Base-by-base conservation (phyloP, 2,329 filamentous ascomycete genomes). In the Colletotrichum sp. region DNA sequence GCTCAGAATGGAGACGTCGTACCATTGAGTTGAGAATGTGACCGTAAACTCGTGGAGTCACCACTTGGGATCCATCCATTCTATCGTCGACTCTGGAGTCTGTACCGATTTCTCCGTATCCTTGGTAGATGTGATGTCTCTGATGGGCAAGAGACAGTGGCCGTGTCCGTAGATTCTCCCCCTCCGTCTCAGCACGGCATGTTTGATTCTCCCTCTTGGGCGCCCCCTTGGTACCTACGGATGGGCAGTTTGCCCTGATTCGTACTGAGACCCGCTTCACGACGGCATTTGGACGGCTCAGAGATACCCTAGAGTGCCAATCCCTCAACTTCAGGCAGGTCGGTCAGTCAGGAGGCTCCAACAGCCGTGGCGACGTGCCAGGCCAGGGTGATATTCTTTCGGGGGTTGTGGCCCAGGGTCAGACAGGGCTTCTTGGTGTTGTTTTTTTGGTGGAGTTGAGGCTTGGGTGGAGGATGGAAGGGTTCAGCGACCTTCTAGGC, bases 391-490 rank as follows among this genome's bases (percentile, higher is more conserved):
- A 65, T 60, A 61, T 59, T 65, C 13, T 14, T 34, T 59, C 43
- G 60, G 52, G 48, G 67, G 36, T 61, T 36, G 43, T 52, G 68
- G 68, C 28, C 63, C 59, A 55, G 55, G 67, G 61, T 67, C 39
- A 16, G 14, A 32, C 59, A 48, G 14, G 18, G 12, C 21, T 24
- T 32, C 32, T 52, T 30, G 70, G 70, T 69, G 57, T 75, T 73
- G 63, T 73, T 68, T 75, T 75, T 73, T 65, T 16, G 48, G 74
- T 69, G 64, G 74, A 32, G 59, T 64, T 48, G 68, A 63, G 67
- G 73, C 68, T 69, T 72, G 71, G 60, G 72, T 70, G 48, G 26
- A 66, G 55, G 52, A 36, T 21, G 63, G 32, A 75, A 68, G 73
- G 73, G 69, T 73, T 73, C 73, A 63, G 63, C 64, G 60, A 59